Evolutionary conservation across 2,329 filamentous ascomycete genomes (phyloP).

Genomic region (Aspergillus novoparasiticus): DNA sequence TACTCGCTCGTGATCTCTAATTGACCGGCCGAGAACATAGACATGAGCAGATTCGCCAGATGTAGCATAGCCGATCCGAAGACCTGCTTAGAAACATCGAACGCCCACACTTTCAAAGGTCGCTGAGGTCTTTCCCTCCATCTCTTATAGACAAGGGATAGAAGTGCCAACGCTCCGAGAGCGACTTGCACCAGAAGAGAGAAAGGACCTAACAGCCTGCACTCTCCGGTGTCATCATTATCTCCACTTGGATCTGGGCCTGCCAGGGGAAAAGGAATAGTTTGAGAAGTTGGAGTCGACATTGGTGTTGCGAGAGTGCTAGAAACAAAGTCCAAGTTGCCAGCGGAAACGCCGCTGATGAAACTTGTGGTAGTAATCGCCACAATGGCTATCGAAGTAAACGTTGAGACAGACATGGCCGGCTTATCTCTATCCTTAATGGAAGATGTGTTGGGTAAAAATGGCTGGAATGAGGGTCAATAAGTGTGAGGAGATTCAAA

Average conservation of each 20-base stretch:
- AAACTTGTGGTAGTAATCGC: constrained; percentile 11
- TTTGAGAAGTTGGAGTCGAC: constrained; percentile 25
- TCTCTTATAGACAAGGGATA: constrained; percentile 89
- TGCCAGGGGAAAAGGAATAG: constrained; percentile 20
- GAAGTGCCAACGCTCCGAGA: constrained; percentile 77
- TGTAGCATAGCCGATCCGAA: constrained; percentile 91
- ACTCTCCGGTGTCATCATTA: constrained; percentile 69
- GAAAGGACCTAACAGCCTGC: constrained; percentile 84
- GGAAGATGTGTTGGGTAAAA: neutral
- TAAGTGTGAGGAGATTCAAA: neutral
- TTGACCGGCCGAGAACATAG: constrained; percentile 87
- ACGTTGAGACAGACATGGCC: constrained; percentile 12
- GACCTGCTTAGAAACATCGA: constrained; percentile 96
- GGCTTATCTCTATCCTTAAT: neutral
- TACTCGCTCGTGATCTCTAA: constrained; percentile 60
- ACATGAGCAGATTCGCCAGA: constrained; percentile 92
- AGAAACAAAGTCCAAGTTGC: constrained; percentile 15
- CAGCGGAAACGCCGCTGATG: constrained; percentile 16
- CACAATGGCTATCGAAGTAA: constrained; percentile 2
- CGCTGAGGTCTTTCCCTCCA: constrained; percentile 90
- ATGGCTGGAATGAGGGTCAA: neutral
- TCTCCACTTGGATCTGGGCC: constrained; percentile 33
- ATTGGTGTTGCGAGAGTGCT: constrained; percentile 21
- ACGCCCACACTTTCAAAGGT: constrained; percentile 95
- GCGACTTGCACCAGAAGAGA: constrained; percentile 87